Base-by-base conservation (phyloP, 208 protist species). In the Crithidia brevicula region DNA sequence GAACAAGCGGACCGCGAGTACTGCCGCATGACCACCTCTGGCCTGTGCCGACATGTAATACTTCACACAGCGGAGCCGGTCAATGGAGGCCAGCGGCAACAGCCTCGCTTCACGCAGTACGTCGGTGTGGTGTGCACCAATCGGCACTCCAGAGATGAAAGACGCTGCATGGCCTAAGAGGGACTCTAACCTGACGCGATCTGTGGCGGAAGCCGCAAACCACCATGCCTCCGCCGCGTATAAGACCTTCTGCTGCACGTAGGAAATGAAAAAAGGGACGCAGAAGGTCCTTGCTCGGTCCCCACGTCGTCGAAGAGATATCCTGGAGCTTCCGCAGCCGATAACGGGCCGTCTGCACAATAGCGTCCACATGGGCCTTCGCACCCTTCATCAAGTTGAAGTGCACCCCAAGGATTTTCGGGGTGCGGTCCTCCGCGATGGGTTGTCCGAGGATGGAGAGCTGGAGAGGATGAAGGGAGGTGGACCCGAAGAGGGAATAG, bases 401-500 rank as follows among this genome's bases (percentile, higher is more conserved):
- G 20, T 20, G 0, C 7, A 64, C 38, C 30, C 57, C 46, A 7
- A 64, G 31, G 11, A 64, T 23, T 27, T 64, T 42, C 20, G 57
- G 57, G 18, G 9, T 30, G 20, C 33, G 28, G 40, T 64, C 57
- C 38, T 46, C 33, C 33, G 22, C 50, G 9, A 64, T 25, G 28
- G 30, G 20, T 27, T 42, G 28, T 33, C 57, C 38, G 28, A 20
- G 20, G 1, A 64, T 9, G 13, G 15, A n/a, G 33, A 74, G 57
- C 20, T 27, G 25, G 3, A 74, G 68, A 10, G 54, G 46, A 13
- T 40, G 8, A 15, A 28, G n/a, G 6, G 22, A n/a, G 2, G 7
- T 1, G 4, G 42, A 25, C 3, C 57, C 57, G 36, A 74, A 74
- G 15, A 74, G 30, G 1, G 59, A 59, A 28, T 74, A 74, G 20